A percentile compares a stretch with the other conserved stretches of the same genome.
These are phyloP conservation scores for Datura wrightii DNA, from an alignment of 257 asterid genomes.

Conservation along the genomic window DNA sequence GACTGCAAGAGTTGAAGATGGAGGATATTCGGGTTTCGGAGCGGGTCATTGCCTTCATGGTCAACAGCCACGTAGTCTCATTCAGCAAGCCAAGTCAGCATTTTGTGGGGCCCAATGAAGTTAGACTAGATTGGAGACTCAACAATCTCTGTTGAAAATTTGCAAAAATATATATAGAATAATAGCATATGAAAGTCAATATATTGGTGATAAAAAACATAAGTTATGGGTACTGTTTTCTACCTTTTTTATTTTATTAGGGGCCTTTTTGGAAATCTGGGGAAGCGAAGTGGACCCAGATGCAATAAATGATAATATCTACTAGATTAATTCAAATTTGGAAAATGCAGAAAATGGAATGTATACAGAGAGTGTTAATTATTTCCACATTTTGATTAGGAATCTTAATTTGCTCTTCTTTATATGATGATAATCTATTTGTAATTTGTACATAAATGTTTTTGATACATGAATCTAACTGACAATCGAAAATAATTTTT, in stretches of 20 bases:
- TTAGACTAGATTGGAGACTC: constrained; percentile 92
- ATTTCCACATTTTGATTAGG: constrained; percentile 11
- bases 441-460: not conserved
- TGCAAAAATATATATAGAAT: not conserved
- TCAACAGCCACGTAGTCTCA: constrained; percentile 77
- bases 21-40: constrained; percentile 90
- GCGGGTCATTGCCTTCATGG: constrained; percentile 93
- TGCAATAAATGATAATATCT: constrained; percentile 9
- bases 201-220: not conserved
- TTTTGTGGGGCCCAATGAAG: constrained; percentile 72
- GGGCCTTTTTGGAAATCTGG: constrained; percentile 49
- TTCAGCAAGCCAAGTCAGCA: constrained; percentile 90
- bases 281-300: constrained; percentile 83
- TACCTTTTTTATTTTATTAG: not conserved
- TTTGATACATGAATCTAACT: not conserved
- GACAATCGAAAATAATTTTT: no score
- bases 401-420: not conserved
- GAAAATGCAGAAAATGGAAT: not conserved
- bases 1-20: constrained; percentile 78
- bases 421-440: not conserved
- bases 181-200: not conserved
- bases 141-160: constrained; percentile 63
- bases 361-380: not conserved
- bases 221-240: not conserved
- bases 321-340: not conserved